phyloP scores from a whole-genome alignment of 1,139 yeast genomes.

The Yamadazyma buinensis region DNA sequence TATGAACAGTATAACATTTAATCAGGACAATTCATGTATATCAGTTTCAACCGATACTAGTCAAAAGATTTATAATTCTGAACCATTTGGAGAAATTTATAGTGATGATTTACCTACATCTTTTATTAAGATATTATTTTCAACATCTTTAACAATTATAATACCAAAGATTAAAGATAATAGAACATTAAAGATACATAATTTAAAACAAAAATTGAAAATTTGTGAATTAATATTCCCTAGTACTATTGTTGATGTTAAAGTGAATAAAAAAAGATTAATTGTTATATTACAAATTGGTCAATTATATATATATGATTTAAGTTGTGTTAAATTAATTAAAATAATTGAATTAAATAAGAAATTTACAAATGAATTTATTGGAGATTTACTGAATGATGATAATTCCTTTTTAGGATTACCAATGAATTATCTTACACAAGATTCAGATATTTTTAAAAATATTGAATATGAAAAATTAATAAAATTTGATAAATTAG shows the following conservation, averaged over 20 bases:
- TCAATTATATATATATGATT: slow-evolving; percentile 67
- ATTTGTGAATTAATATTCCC: slow-evolving; percentile 73
- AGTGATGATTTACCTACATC: slow-evolving; percentile 22
- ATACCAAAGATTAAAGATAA: slow-evolving; percentile 47
- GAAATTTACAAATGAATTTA: slow-evolving; percentile 19
- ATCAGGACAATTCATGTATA: slow-evolving; percentile 42
- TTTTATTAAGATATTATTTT: slow-evolving; percentile 59
- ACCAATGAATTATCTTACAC: slow-evolving; percentile 26
- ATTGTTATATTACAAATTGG: slow-evolving; percentile 58
- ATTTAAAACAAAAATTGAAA: slow-evolving; percentile 63
- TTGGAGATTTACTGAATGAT: slow-evolving; percentile 48
- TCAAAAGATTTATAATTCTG: slow-evolving; percentile 42
- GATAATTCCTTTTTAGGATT: slow-evolving; percentile 47
- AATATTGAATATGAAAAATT: slow-evolving; percentile 6
- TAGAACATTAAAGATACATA: slow-evolving; percentile 56
- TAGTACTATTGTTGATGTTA: slow-evolving; percentile 54
- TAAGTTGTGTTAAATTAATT: slow-evolving; percentile 64
- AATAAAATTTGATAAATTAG: slow-evolving; percentile 12
- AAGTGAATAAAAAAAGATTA: slow-evolving; percentile 63
- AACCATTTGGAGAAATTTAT: slow-evolving; percentile 47
- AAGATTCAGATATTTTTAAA: slow-evolving; percentile 30
- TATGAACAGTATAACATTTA: slow-evolving; percentile 41
- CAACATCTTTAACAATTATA: slow-evolving; percentile 65
- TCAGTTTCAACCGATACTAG: slow-evolving; percentile 32
- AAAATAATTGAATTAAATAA: slow-evolving; percentile 50